phyloP scores from a whole-genome alignment of 1,139 yeast species.

The Kodamaea anthophila region DNA sequence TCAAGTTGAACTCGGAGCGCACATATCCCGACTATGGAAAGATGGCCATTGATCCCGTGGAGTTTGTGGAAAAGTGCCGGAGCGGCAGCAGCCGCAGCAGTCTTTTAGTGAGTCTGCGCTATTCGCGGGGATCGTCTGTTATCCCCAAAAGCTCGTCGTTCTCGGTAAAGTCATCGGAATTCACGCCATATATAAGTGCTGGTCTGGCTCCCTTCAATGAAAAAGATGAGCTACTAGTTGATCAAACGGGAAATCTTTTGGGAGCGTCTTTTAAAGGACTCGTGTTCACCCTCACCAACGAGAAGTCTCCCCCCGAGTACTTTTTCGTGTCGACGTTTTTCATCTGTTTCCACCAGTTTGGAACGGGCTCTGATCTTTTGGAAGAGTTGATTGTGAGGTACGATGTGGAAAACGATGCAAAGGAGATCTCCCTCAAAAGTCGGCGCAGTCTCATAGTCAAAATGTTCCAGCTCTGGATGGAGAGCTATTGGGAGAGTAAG shows the following conservation, averaged over 20 bases:
- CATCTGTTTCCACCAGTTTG: conserved; percentile 71
- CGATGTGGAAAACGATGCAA: conserved; percentile 43
- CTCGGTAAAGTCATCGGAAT: conserved; percentile 35
- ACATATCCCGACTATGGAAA: conserved; percentile 66
- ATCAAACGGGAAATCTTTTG: conserved; percentile 46
- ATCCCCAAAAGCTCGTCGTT: conserved; percentile 31
- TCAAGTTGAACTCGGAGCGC: conserved; percentile 57
- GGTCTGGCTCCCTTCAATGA: conserved; percentile 10
- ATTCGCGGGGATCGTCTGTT: conserved; percentile 57
- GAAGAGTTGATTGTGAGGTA: conserved; percentile 66
- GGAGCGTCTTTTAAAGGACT: conserved; percentile 81
- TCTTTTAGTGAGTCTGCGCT: conserved; percentile 29
- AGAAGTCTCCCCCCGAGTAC: conserved; percentile 60
- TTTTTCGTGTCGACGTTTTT: conserved; percentile 72
- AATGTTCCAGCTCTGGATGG: conserved; percentile 77
- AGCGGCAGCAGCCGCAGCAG: conserved; percentile 47
- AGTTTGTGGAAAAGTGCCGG: conserved; percentile 59
- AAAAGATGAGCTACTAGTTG: conserved; percentile 44
- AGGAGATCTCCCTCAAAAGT: conserved; percentile 50
- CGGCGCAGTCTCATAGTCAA: conserved; percentile 64
- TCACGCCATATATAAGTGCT: conserved; percentile 23
- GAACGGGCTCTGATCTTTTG: conserved; percentile 62
- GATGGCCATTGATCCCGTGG: conserved; percentile 54
- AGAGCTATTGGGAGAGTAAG: conserved; percentile 71
- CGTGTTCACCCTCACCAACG: conserved; percentile 68